Conservation (phyloP, 2,329 filamentous ascomycete genomes). For the Dryadomyces quercus-mongolicae region DNA sequence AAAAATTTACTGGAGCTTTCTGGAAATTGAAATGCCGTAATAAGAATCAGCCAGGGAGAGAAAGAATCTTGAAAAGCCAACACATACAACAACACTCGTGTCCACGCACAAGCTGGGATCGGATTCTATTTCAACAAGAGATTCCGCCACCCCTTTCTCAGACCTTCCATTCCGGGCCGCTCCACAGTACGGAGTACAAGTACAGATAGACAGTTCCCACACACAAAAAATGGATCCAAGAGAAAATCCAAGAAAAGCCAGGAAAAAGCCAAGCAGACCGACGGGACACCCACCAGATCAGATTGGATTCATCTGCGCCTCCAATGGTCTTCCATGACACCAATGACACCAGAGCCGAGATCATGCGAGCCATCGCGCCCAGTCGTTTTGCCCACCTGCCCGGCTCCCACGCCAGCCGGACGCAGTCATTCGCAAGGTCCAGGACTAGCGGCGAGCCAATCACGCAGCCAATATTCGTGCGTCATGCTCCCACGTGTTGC, state of each 20-base stretch:
- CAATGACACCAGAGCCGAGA: too few species aligned
- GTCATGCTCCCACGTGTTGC: constrained; percentile 10
- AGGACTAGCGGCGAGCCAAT: not conserved
- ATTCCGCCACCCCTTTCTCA: too few species aligned
- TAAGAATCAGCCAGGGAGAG: not conserved
- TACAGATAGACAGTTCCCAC: too few species aligned
- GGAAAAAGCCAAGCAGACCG: too few species aligned
- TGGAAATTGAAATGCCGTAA: not conserved
- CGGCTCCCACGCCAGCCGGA: not conserved
- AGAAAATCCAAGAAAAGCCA: too few species aligned
- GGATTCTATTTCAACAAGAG: too few species aligned
- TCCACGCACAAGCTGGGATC: too few species aligned
- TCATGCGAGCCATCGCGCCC: constrained; percentile 1
- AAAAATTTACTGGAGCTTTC: not conserved
- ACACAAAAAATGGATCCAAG: too few species aligned
- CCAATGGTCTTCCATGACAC: too few species aligned
- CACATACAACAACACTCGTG: not conserved
- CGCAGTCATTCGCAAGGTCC: not conserved
- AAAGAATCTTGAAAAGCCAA: not conserved
- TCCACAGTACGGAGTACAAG: too few species aligned
- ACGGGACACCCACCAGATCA: not conserved
- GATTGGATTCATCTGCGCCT: not conserved
- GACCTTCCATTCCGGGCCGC: too few species aligned
- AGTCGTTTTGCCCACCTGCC: constrained; percentile 14
- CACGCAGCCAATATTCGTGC: not conserved